Conservation (phyloP, 75 land plant species). For the Selaginella tamariscina region DNA sequence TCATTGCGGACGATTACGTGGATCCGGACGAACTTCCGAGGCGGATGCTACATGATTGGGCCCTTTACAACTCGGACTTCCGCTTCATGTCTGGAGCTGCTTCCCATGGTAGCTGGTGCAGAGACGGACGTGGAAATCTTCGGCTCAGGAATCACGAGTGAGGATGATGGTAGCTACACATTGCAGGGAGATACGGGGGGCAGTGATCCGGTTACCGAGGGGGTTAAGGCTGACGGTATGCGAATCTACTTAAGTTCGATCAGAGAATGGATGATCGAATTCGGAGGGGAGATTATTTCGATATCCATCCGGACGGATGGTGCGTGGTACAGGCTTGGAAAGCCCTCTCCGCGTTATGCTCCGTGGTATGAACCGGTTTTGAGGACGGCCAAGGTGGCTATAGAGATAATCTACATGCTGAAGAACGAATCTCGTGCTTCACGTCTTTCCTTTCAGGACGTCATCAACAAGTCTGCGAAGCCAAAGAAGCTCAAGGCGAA, state of each 20-base stretch:
- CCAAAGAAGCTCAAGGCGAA: conserved; percentile 20
- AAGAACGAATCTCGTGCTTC: conserved; percentile 65
- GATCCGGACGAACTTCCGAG: conserved; percentile 54
- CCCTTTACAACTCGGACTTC: conserved; percentile 86
- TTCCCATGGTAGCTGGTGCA: conserved; percentile 75
- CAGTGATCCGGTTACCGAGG: not conserved
- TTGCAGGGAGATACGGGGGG: conserved; percentile 15
- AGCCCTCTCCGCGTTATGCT: conserved; percentile 73
- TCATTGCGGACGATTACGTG: conserved; percentile 54
- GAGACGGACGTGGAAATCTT: conserved; percentile 74
- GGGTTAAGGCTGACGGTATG: conserved; percentile 33
- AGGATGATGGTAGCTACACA: conserved; percentile 76
- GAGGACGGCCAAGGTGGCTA: conserved; percentile 74
- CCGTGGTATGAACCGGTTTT: conserved; percentile 86
- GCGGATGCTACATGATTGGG: conserved; percentile 76
- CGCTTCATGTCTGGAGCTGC: conserved; percentile 83
- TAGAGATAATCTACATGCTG: conserved; percentile 59
- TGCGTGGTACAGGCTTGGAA: conserved; percentile 93
- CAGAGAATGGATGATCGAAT: conserved; percentile 96
- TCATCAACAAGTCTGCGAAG: conserved; percentile 52
- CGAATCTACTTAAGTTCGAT: conserved; percentile 82
- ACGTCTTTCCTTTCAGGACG: conserved; percentile 69
- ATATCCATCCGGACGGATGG: conserved; percentile 71
- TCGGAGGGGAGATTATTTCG: conserved; percentile 66
- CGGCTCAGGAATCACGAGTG: conserved; percentile 82